phyloP scores from a whole-genome alignment of 1,284 basidiomycete genomes.

The Trametes versicolor region DNA sequence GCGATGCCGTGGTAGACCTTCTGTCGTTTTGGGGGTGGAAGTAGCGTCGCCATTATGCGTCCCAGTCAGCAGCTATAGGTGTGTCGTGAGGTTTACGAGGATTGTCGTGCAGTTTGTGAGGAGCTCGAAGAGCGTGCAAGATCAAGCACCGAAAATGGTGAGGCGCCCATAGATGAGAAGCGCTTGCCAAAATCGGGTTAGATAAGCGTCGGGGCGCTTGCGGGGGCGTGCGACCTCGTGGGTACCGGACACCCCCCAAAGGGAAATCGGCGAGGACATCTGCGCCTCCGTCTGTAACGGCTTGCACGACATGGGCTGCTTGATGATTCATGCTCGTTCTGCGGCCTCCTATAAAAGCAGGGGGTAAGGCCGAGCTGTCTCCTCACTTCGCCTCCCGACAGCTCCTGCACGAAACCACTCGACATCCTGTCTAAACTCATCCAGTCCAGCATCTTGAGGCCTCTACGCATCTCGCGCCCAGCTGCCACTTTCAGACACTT shows the following conservation, averaged over 20 bases:
- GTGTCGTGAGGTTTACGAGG: conserved; percentile 2
- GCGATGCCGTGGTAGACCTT: conserved; percentile 82
- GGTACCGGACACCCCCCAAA: conserved; percentile 28
- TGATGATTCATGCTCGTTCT: conserved; percentile 26
- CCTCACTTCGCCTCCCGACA: not conserved
- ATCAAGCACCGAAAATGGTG: conserved; percentile 31
- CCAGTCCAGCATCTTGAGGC: conserved; percentile 1
- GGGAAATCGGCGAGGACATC: conserved; percentile 24
- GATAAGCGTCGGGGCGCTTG: conserved; percentile 10
- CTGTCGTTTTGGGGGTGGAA: conserved; percentile 88
- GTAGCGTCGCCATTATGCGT: conserved; percentile 74
- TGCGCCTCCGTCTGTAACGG: conserved; percentile 9
- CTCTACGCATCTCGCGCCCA: conserved; percentile 5
- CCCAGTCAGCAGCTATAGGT: conserved; percentile 19
- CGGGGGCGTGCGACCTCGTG: conserved; percentile 64
- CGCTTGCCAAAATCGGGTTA: conserved; percentile 49
- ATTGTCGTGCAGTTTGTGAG: not conserved
- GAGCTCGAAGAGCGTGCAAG: conserved; percentile 68
- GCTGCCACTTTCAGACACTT: conserved; percentile 5
- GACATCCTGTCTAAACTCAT: conserved; percentile 22
- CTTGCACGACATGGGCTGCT: conserved; percentile 5
- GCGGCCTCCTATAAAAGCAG: conserved; percentile 24
- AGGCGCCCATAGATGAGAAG: conserved; percentile 10
- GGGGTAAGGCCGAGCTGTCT: not conserved
- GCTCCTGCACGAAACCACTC: conserved; percentile 19